These are phyloP conservation scores for Combretum micranthum DNA, from an alignment of 345 rosid species.

Conservation along the genomic window DNA sequence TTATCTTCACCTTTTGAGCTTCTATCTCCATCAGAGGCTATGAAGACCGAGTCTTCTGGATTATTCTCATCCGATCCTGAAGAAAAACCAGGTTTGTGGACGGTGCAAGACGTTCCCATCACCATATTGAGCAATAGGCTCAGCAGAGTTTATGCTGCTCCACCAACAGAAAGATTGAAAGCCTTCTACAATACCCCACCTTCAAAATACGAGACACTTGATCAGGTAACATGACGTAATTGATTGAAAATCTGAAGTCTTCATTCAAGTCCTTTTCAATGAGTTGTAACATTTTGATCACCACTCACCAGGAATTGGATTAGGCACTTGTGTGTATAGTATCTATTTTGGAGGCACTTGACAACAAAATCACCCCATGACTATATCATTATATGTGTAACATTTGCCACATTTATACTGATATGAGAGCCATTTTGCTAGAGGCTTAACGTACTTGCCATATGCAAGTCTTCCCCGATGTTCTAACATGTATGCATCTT, in stretches of 20 bases:
- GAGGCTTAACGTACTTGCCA: no score
- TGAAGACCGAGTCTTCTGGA: conserved; percentile 63
- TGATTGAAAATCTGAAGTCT: no score
- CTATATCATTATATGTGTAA: background rate
- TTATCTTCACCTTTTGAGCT: conserved; percentile 68
- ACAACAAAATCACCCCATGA: no score
- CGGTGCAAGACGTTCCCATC: conserved; percentile 46
- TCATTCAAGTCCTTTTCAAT: no score
- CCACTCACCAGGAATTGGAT: no score
- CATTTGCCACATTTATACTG: background rate
- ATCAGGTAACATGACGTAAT: conserved; percentile 48
- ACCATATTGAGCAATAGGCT: conserved; percentile 53
- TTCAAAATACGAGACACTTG: conserved; percentile 78
- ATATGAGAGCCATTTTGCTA: no score
- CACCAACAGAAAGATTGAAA: conserved; percentile 65
- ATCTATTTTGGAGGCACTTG: no score
- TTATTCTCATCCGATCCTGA: conserved; percentile 45
- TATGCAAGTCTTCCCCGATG: no score
- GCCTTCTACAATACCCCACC: conserved; percentile 61
- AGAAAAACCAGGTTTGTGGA: conserved; percentile 66
- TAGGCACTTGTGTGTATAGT: no score
- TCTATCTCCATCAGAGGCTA: conserved; percentile 71
- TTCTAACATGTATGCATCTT: background rate
- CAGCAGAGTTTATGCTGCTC: conserved; percentile 76
- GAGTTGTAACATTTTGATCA: no score